phyloP scores from a whole-genome alignment of 495 filamentous ascomycete genomes.

The Stereocaulon alpinum region DNA sequence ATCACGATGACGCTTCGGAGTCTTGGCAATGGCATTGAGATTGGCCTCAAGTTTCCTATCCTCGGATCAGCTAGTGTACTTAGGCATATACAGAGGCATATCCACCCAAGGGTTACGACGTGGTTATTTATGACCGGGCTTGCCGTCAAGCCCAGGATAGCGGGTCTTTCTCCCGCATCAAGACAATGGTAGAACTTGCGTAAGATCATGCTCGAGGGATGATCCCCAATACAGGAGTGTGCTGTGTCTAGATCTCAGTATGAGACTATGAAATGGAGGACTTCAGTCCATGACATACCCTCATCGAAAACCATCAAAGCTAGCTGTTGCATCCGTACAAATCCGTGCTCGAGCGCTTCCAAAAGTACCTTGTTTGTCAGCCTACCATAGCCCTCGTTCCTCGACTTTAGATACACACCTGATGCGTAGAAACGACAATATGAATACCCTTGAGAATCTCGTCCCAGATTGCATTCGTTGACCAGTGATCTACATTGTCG shows the following conservation, averaged over 20 bases:
- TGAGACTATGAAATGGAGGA: background rate
- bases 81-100: background rate
- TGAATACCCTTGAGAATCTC: conserved; percentile 53
- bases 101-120: conserved; percentile 36
- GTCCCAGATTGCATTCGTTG: conserved; percentile 60
- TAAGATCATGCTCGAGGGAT: conserved; percentile 74
- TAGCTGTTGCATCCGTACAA: conserved; percentile 57
- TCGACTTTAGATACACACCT: conserved; percentile 22
- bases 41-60: conserved; percentile 61
- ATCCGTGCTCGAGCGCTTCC: conserved; percentile 72
- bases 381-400: conserved; percentile 14
- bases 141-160: conserved; percentile 76
- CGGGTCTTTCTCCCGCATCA: conserved; percentile 38
- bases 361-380: conserved; percentile 44
- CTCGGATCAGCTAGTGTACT: background rate
- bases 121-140: conserved; percentile 55
- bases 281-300: conserved; percentile 40
- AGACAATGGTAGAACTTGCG: conserved; percentile 55
- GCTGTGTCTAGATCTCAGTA: conserved; percentile 39
- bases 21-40: conserved; percentile 60
- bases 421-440: conserved; percentile 69
- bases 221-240: conserved; percentile 54
- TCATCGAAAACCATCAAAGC: conserved; percentile 81
- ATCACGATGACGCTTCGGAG: conserved; percentile 58
- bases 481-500: conserved; percentile 69